Percentiles rank a stretch among this genome's conserved stretches.
phyloP scores from a whole-genome alignment of 345 rosid genomes.

The Geranium rotundifolium region DNA sequence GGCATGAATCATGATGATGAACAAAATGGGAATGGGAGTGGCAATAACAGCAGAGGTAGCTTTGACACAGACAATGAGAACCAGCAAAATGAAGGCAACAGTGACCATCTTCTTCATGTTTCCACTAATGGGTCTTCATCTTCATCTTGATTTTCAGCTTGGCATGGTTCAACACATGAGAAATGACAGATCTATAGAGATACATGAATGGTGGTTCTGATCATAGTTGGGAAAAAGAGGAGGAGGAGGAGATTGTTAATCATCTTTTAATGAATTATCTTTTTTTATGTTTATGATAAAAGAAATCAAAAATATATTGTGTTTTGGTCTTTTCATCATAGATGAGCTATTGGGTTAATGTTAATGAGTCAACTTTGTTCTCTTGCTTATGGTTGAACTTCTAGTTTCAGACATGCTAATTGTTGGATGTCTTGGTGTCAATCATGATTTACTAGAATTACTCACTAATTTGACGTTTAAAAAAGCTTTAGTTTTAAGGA shows the following conservation, averaged over 20 bases:
- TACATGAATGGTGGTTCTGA: not conserved
- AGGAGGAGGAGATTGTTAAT: not conserved
- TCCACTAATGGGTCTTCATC: constrained; percentile 9
- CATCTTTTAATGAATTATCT: no score
- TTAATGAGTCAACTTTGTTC: no score
- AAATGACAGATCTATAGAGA: no score
- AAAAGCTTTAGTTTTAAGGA: no score
- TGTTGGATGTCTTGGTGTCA: no score
- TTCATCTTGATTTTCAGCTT: constrained; percentile 5
- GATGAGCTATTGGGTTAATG: not conserved
- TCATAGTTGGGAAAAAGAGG: not conserved
- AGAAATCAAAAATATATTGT: not conserved
- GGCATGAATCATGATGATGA: not conserved
- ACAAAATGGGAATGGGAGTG: not conserved
- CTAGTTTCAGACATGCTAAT: no score
- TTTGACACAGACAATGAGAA: constrained; percentile 1
- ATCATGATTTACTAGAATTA: no score
- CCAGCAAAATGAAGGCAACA: constrained; percentile 1
- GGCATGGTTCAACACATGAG: no score
- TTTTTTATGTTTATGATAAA: no score
- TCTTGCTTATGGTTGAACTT: no score
- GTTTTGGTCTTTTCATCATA: not conserved
- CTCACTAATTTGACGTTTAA: no score
- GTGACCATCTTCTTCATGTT: not conserved
- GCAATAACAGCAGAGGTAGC: not conserved